phyloP scores from a whole-genome alignment of 805 yeast species.

The Wickerhamiella qilinensis region DNA sequence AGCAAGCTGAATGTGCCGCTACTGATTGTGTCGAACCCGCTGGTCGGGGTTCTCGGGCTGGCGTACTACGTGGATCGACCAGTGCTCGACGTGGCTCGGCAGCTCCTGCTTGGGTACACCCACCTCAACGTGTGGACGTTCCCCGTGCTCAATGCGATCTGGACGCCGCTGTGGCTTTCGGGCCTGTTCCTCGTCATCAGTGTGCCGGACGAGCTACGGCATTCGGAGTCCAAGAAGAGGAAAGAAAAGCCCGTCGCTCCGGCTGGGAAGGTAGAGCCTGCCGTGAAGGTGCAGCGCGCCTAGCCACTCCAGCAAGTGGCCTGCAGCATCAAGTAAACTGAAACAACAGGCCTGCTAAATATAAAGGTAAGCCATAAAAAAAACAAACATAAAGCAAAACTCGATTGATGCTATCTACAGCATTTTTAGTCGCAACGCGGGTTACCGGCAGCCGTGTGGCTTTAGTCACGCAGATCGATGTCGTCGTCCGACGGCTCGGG shows the following conservation, averaged over 20 bases:
- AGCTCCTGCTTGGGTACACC: slow-evolving; percentile 46
- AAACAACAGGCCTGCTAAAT: too few species aligned
- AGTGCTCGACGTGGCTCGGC: slow-evolving; percentile 29
- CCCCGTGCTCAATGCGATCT: slow-evolving; percentile 53
- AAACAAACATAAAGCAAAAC: too few species aligned
- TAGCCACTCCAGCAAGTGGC: too few species aligned
- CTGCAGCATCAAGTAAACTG: too few species aligned
- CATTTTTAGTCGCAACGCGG: too few species aligned
- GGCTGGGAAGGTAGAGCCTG: too few species aligned
- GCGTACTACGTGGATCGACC: slow-evolving; percentile 19
- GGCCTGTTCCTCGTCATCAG: slow-evolving; percentile 1
- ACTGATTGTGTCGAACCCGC: slow-evolving; percentile 31
- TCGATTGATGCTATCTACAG: too few species aligned
- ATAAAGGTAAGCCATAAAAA: too few species aligned
- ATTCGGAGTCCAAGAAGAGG: too few species aligned
- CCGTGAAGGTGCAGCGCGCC: too few species aligned
- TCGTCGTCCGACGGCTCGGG: neutral
- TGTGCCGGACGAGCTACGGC: neutral
- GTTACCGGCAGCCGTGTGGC: too few species aligned
- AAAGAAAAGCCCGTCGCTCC: too few species aligned
- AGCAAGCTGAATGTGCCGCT: slow-evolving; percentile 11
- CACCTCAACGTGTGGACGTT: slow-evolving; percentile 75
- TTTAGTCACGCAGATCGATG: neutral
- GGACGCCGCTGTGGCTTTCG: slow-evolving; percentile 71
- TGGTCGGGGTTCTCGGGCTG: slow-evolving; percentile 23